Evolutionary conservation across 305 asterid species (phyloP), one percentile per base, ranked within the genome.

Genomic region (Striga hermonthica): DNA sequence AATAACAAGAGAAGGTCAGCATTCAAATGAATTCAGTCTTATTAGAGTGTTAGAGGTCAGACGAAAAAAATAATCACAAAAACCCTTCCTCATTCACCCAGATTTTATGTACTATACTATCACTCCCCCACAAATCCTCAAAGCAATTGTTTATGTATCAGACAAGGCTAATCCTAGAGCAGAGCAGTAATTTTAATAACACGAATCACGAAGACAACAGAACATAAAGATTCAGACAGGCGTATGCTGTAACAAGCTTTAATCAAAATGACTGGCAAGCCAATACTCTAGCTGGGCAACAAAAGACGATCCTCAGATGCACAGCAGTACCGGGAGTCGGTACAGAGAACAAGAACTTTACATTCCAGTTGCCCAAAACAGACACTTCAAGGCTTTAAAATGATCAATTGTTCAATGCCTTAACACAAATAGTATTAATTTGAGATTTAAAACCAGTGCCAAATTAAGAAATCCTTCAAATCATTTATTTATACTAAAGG

Each of bases 41-140:
- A 28, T 70, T 15, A 66, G 65, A 57, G 41, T 60, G 72, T 72
- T 55, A 53, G 67, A 71, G 54, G 68, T 40, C 57, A 66, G 48
- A 64, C 60, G 71, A 70, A 72, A 74, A 69, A 81, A 72, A 82
- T 77, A 75, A 78, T 78, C 83, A 75, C 83, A 77, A 22, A 22
- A 72, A 81, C 83, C 67, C 85, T 69, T 78, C 67, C 71, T 72
- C 72, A 82, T 72, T 80, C 83, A 81, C 77, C 75, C 67, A 69
- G 72, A 76, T 70, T 62, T 73, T 72, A 83, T 66, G 83, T 67
- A 81, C 75, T 75, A 75, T 67, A 81, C 75, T 75, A 75, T 75
- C 76, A 74, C 79, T 80, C 76, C 79, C 77, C 78, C 79, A 82
- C 31, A 77, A 74, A 71, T 77, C 85, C 82, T 69, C 76, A 78